A percentile compares a stretch with the other conserved stretches of the same genome.
phyloP scores from a whole-genome alignment of 495 filamentous ascomycete species.

The Neurospora africana region DNA sequence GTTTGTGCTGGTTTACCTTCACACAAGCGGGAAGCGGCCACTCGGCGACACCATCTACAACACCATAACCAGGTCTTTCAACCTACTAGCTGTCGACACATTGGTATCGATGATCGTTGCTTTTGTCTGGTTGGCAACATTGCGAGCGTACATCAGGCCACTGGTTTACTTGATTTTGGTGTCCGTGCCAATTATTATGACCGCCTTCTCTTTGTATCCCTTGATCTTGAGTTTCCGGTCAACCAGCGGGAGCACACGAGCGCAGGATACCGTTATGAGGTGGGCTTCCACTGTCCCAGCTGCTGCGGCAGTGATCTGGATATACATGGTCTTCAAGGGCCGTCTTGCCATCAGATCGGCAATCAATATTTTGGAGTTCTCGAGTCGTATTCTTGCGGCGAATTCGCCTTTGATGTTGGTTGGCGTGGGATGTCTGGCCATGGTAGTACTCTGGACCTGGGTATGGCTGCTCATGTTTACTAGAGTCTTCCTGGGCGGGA shows the following conservation, averaged over 20 bases:
- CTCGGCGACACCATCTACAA: slow-evolving; percentile 85
- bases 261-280: slow-evolving; percentile 85
- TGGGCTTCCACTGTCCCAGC: slow-evolving; percentile 73
- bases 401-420: slow-evolving; percentile 76
- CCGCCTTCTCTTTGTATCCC: slow-evolving; percentile 83
- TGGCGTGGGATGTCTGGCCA: slow-evolving; percentile 65
- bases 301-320: slow-evolving; percentile 64
- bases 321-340: slow-evolving; percentile 66
- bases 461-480: slow-evolving; percentile 95
- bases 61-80: slow-evolving; percentile 74
- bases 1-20: slow-evolving; percentile 77
- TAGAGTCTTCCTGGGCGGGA: slow-evolving; percentile 80
- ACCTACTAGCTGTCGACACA: slow-evolving; percentile 82
- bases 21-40: slow-evolving; percentile 55
- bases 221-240: slow-evolving; percentile 83
- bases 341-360: slow-evolving; percentile 71
- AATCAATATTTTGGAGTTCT: slow-evolving; percentile 81
- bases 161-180: slow-evolving; percentile 70
- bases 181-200: slow-evolving; percentile 72
- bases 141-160: slow-evolving; percentile 73
- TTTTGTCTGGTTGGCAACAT: slow-evolving; percentile 77
- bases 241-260: slow-evolving; percentile 50
- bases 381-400: slow-evolving; percentile 72
- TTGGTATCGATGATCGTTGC: slow-evolving; percentile 80
- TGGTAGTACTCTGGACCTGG: slow-evolving; percentile 85